Base-by-base conservation (phyloP, 345 rosid species). In the Bruguiera parviflora region DNA sequence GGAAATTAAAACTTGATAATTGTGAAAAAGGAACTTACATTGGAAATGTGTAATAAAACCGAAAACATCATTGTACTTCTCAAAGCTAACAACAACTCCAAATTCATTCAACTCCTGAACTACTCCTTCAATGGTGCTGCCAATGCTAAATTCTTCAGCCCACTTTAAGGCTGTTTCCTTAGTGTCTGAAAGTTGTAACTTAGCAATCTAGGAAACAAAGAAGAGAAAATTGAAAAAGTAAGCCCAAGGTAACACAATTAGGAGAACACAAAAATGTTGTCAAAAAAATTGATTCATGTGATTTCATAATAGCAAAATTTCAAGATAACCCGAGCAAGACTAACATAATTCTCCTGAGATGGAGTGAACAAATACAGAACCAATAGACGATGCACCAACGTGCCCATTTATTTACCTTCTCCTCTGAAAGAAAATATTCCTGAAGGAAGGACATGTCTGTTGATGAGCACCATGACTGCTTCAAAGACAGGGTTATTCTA, bases 401-500 rank as follows among this genome's bases (percentile, higher is more conserved):
- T 13, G 49, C 49, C 49, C 49, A 43, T 53, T 64, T 53, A 37
- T 47, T 74, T 72, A 90, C 99, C 99, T 91, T 89, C 53, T 95
- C 92, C 74, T 89, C 96, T 67, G 79, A 60, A 53, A 75, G 77
- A 81, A 91, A 95, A 78, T 82, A 92, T 64, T 78, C 92, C 78
- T 86, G 84, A 70, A 95, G 80, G 69, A 92, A 89, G 58, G 92
- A 86, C 59, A 91, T 90, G 81, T 95, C 93, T 27, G 84, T 77
- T 8, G 96, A 95, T 62, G 87, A 83, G 79, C 99, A 95, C 78
- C 74, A 79, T 57, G 99, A 89, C 79, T 95, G 97, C 85, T 85
- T 92, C 82, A 95, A 70, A 33, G 92, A 89, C 74, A 95, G 58
- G 47, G 93, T 95, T 74, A 92, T 69, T 85, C 92, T 88, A 68